Evolutionary conservation across 257 asterid species (phyloP), one percentile per base, ranked within the genome.

Genomic region (Haberlea rhodopensis): DNA sequence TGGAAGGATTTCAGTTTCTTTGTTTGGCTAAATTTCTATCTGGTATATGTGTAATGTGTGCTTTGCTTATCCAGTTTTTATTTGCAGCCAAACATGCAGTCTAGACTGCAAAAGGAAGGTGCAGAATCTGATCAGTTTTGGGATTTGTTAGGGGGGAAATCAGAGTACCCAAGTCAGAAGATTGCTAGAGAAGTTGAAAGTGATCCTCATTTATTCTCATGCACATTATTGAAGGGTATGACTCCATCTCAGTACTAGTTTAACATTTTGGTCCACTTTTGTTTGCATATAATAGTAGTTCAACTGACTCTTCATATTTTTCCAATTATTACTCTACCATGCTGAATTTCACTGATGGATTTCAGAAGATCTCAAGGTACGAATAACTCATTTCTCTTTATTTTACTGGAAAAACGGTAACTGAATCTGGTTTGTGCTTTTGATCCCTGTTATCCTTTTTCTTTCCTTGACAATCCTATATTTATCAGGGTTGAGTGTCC

Each of bases 131-230:
- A 94, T 70, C 99, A 86, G 74, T 90, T 94, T 60, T 94, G 99
- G 99, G 96, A 90, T 43, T 78, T 94, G 72, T 77, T 94, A 77
- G 83, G 95, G 57, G 99, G 99, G 66, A 94, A 94, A 78, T 83
- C 94, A 25, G 97, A 90, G 83, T 94, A 94, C 76, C 85, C 88
- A n/a, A 85, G 95, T 86, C 96, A 85, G 77, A 94, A 86, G 83
- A 80, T 94, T 59, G 81, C 82, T 65, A 80, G 86, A 75, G 88
- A 79, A 80, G 79, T 89, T 46, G 99, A 94, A 78, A 76, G 78
- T 7, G 99, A 94, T 73, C 96, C 99, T 72, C 99, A 82, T 78
- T 76, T 94, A 53, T 88, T 88, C 81, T 94, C 96, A 11, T 86
- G 95, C 84, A 74, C 87, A 68, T 82, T 81, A 77, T 70, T 79